phyloP scores from a whole-genome alignment of 2,329 filamentous ascomycete genomes.

The Pyricularia pennisetigena region DNA sequence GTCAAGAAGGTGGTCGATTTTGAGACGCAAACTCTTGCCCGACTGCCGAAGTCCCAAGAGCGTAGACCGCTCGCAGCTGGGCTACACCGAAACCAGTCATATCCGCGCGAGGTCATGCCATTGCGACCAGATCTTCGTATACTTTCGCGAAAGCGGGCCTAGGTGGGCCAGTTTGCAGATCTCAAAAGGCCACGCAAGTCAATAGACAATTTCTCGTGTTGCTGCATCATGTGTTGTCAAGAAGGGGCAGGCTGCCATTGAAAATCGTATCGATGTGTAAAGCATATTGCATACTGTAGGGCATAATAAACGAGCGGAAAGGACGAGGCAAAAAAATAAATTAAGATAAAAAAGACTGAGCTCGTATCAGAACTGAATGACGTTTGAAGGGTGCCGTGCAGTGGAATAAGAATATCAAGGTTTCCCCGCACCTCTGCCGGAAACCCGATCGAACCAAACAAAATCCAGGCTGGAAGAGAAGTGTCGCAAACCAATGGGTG shows the following conservation, averaged over 20 bases:
- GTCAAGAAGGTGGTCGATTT: neutral
- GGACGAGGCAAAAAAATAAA: no score
- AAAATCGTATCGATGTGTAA: neutral
- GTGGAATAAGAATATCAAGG: neutral
- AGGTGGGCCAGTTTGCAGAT: neutral
- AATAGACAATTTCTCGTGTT: neutral
- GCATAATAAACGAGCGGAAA: no score
- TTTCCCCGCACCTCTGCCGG: no score
- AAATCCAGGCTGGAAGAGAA: neutral
- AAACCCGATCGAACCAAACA: neutral
- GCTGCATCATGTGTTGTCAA: neutral
- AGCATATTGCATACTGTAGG: no score
- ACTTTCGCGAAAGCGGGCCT: neutral
- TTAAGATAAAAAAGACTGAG: no score
- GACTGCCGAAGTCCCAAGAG: neutral
- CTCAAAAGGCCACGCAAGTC: neutral
- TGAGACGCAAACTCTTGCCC: neutral
- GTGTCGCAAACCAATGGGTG: neutral
- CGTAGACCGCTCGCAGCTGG: neutral
- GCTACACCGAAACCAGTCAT: neutral
- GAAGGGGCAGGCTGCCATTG: neutral
- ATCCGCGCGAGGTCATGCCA: neutral
- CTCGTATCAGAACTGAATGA: neutral
- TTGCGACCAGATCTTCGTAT: neutral
- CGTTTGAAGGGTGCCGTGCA: neutral